These are phyloP conservation scores for Phytophthora chlamydospora DNA, from an alignment of 352 stramenopile species.

Conservation along the genomic window DNA sequence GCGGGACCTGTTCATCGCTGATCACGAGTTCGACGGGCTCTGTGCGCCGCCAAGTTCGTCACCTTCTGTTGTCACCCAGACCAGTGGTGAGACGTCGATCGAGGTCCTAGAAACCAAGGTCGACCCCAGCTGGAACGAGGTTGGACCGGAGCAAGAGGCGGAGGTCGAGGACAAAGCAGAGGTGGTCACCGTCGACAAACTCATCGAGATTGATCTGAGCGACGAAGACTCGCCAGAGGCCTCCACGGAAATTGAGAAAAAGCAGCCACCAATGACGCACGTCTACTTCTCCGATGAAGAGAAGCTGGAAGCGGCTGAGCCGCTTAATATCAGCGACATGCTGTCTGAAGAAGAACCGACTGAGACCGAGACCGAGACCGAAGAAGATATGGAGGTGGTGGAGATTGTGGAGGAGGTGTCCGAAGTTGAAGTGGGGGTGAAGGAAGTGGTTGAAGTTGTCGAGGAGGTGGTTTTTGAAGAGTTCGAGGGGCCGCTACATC, in stretches of 20 bases:
- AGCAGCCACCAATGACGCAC: conserved; percentile 9
- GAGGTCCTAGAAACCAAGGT: conserved; percentile 15
- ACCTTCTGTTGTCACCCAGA: neutral
- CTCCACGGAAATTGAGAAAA: conserved; percentile 17
- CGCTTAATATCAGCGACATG: neutral
- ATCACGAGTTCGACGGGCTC: conserved; percentile 21
- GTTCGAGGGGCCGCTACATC: conserved; percentile 15
- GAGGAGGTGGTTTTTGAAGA: conserved; percentile 16
- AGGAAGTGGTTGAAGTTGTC: conserved; percentile 6
- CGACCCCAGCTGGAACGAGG: neutral
- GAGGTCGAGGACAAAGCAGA: conserved; percentile 23
- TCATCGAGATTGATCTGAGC: conserved; percentile 13
- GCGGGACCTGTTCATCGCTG: conserved; percentile 18
- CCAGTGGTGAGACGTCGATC: neutral
- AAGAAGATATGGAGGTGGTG: conserved; percentile 18
- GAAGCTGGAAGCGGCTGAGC: conserved; percentile 9
- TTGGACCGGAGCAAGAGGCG: conserved; percentile 8
- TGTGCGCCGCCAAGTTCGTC: conserved; percentile 17
- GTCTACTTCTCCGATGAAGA: conserved; percentile 9
- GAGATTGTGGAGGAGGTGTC: conserved; percentile 19
- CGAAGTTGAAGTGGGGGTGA: conserved; percentile 20
- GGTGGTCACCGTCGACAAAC: conserved; percentile 5
- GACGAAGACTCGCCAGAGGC: conserved; percentile 4
- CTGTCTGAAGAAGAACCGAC: conserved; percentile 16
- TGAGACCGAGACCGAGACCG: conserved; percentile 6